Percentiles rank a stretch among this genome's conserved stretches.
Conservation (phyloP, 73 alveolate genomes). For the Blepharisma japonicum region DNA sequence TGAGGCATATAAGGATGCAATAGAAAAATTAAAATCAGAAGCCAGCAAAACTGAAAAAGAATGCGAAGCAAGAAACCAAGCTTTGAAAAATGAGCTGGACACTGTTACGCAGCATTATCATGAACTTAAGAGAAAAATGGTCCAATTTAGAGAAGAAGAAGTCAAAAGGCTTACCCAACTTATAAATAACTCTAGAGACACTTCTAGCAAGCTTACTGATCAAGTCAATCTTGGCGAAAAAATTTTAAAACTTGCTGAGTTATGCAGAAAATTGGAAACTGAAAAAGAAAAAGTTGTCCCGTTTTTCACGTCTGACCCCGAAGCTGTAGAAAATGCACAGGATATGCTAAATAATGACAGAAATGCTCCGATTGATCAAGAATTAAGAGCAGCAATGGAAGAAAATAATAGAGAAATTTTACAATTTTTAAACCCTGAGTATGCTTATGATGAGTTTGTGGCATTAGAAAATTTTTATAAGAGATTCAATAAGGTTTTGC, state of each 20-base stretch:
- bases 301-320: slow-evolving; percentile 87
- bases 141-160: slow-evolving; percentile 92
- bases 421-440: slow-evolving; percentile 27
- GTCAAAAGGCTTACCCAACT: slow-evolving; percentile 86
- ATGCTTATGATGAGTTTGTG: slow-evolving; percentile 67
- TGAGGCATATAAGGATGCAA: slow-evolving; percentile 70
- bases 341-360: slow-evolving; percentile 82
- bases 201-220: slow-evolving; percentile 87
- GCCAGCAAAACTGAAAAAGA: slow-evolving; percentile 86
- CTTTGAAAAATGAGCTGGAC: slow-evolving; percentile 87
- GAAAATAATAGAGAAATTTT: background rate
- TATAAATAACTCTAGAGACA: slow-evolving; percentile 86
- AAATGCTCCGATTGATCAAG: slow-evolving; percentile 49
- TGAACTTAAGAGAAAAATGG: slow-evolving; percentile 89
- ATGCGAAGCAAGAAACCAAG: slow-evolving; percentile 91
- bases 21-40: slow-evolving; percentile 82
- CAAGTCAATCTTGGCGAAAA: slow-evolving; percentile 89
- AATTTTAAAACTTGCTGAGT: slow-evolving; percentile 93
- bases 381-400: background rate
- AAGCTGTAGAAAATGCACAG: slow-evolving; percentile 73
- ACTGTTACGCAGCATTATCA: slow-evolving; percentile 86
- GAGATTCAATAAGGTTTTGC: slow-evolving; percentile 91
- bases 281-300: slow-evolving; percentile 97
- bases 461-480: slow-evolving; percentile 91
- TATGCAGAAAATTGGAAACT: slow-evolving; percentile 94